phyloP scores from a whole-genome alignment of 352 stramenopile species.

The Phytopythium sindhum region DNA sequence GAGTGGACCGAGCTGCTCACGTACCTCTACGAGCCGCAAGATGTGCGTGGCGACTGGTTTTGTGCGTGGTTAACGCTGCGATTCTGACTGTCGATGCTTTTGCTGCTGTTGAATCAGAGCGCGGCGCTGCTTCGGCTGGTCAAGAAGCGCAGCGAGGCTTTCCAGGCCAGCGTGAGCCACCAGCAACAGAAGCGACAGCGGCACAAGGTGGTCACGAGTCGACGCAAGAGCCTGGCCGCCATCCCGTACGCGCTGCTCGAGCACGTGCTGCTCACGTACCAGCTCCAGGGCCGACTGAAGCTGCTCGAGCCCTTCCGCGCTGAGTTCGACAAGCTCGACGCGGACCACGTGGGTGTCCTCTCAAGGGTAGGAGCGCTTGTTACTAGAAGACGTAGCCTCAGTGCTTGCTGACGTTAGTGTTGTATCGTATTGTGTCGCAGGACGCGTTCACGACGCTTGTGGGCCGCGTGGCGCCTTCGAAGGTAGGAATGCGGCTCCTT shows the following conservation, averaged over 20 bases:
- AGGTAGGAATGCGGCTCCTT: slow-evolving; percentile 17
- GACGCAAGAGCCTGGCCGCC: slow-evolving; percentile 14
- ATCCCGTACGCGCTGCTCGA: slow-evolving; percentile 61
- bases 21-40: slow-evolving; percentile 74
- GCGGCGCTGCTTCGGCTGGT: slow-evolving; percentile 42
- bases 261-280: slow-evolving; percentile 71
- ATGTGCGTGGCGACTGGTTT: slow-evolving; percentile 34
- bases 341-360: slow-evolving; percentile 57
- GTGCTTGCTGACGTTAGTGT: background rate
- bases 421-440: slow-evolving; percentile 9
- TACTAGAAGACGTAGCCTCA: too few relatives aligned
- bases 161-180: slow-evolving; percentile 7
- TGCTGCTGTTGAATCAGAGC: slow-evolving; percentile 23
- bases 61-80: background rate
- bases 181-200: slow-evolving; percentile 5
- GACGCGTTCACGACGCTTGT: slow-evolving; percentile 32
- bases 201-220: slow-evolving; percentile 9
- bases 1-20: slow-evolving; percentile 72
- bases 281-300: slow-evolving; percentile 59
- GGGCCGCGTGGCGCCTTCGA: slow-evolving; percentile 30
- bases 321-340: slow-evolving; percentile 47
- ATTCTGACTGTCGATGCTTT: slow-evolving; percentile 3
- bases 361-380: slow-evolving; percentile 20
- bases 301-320: slow-evolving; percentile 53
- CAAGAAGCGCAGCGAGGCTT: slow-evolving; percentile 35